Base-by-base conservation (phyloP, 306 rosid species). In the Oemleria cerasiformis region DNA sequence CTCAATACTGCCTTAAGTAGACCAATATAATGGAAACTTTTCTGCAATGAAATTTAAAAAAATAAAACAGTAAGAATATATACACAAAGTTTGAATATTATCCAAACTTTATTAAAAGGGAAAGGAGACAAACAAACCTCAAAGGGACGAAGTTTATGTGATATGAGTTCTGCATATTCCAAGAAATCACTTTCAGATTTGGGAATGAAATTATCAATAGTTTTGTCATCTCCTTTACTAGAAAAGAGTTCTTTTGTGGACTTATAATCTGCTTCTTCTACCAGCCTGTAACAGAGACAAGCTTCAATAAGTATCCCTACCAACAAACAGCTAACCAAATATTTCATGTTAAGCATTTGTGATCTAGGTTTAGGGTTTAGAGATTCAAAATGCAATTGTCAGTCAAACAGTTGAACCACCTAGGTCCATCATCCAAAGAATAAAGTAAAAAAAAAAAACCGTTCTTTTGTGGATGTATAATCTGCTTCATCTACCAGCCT, bases 221-320 rank as follows among this genome's bases (percentile, higher is more conserved):
- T 89, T 85, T 88, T 94, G 40, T 94, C 96, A 36, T 87, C 92
- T 25, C 67, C 75, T 57, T 40, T 77, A 30, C 42, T 57, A 43
- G 82, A 77, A 86, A 94, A 94, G 60, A 94, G 81, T 56, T 94
- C 97, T 74, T 90, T 82, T 34, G 99, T 94, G 44, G 96, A 74
- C 75, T 79, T 87, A 38, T 82, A 94, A 75, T 94, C 99, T 42
- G 96, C 97, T 81, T 91, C 97, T 79, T 94, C 99, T 78, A 91
- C 83, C 68, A 94, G 64, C 78, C 99, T 94, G 89, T 39, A 48
- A 79, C 9, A 49, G 57, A 63, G 19, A 19, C 15, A 48, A 34
- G 49, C 69, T 58, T 68, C 39, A 61, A 8, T 36, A 1, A 47
- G 49, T 41, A 49, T 3, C 12, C 11, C 49, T 30, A 8, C 1